Conservation (phyloP, 768 basidiomycete genomes). For the Suillus subalutaceus region DNA sequence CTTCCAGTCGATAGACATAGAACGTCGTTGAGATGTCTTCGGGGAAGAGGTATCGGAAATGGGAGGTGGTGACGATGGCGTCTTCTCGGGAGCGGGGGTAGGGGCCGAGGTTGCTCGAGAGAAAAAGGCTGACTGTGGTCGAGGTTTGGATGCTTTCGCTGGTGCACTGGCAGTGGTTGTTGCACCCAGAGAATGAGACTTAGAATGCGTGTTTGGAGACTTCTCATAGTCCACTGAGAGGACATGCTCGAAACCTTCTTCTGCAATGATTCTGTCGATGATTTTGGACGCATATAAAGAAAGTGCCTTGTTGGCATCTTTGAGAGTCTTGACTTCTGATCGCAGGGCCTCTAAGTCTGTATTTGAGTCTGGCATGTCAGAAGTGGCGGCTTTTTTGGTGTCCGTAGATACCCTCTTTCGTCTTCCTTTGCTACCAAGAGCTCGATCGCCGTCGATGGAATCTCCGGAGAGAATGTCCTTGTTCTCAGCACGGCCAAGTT, state of each 20-base stretch:
- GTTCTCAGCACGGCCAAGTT: conserved; percentile 89
- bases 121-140: conserved; percentile 67
- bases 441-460: conserved; percentile 53
- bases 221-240: conserved; percentile 90
- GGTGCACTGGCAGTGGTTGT: conserved; percentile 24
- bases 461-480: conserved; percentile 74
- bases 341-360: conserved; percentile 63
- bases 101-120: conserved; percentile 38
- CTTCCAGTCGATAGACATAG: conserved; percentile 86
- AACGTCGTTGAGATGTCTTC: conserved; percentile 63
- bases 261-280: conserved; percentile 93
- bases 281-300: conserved; percentile 97
- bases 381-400: conserved; percentile 35
- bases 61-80: conserved; percentile 22
- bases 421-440: conserved; percentile 48
- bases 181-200: conserved; percentile 30
- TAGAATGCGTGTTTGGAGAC: conserved; percentile 49
- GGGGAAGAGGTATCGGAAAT: conserved; percentile 27
- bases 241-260: conserved; percentile 97
- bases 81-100: conserved; percentile 31
- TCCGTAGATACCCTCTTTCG: conserved; percentile 39
- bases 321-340: conserved; percentile 87
- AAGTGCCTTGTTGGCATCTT: conserved; percentile 94
- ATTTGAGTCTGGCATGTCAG: conserved; percentile 46
- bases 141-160: conserved; percentile 41